Percentiles rank a stretch among this genome's conserved stretches.
phyloP scores from a whole-genome alignment of 768 basidiomycete species.

The Leucosporidium yakuticum region DNA sequence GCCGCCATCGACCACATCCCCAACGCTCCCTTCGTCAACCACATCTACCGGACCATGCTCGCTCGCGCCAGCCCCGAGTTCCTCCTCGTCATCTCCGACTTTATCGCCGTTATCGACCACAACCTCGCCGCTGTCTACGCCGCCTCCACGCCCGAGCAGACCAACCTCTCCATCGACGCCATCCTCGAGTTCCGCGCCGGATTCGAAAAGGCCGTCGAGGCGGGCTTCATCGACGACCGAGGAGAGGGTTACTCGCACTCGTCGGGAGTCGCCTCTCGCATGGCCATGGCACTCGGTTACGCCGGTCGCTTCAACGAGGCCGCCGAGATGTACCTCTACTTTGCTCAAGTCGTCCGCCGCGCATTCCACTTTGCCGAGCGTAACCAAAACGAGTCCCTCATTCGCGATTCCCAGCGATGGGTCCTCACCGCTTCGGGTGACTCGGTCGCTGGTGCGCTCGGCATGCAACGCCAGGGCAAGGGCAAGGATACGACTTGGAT shows the following conservation, averaged over 20 bases:
- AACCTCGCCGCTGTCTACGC: slow-evolving; percentile 15
- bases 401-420: neutral
- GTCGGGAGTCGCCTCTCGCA: slow-evolving; percentile 20
- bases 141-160: neutral
- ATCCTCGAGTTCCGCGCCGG: slow-evolving; percentile 19
- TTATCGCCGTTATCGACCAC: slow-evolving; percentile 27
- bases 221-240: neutral
- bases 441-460: slow-evolving; percentile 12
- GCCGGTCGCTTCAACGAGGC: slow-evolving; percentile 5
- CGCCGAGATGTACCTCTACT: slow-evolving; percentile 5
- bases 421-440: neutral
- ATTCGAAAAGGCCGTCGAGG: slow-evolving; percentile 11
- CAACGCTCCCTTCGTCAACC: slow-evolving; percentile 3
- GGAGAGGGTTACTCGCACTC: slow-evolving; percentile 9
- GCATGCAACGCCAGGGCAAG: slow-evolving; percentile 2
- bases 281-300: slow-evolving; percentile 5
- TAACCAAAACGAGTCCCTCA: neutral
- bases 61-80: slow-evolving; percentile 6
- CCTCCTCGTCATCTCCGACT: slow-evolving; percentile 17
- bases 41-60: slow-evolving; percentile 32
- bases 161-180: slow-evolving; percentile 1
- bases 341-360: slow-evolving; percentile 22
- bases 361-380: too few species aligned
- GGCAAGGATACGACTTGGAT: too few species aligned
- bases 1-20: slow-evolving; percentile 13